Percentiles rank a stretch among this genome's conserved stretches.
phyloP scores from a whole-genome alignment of 331 rosid genomes.

The Acacia pycnantha region DNA sequence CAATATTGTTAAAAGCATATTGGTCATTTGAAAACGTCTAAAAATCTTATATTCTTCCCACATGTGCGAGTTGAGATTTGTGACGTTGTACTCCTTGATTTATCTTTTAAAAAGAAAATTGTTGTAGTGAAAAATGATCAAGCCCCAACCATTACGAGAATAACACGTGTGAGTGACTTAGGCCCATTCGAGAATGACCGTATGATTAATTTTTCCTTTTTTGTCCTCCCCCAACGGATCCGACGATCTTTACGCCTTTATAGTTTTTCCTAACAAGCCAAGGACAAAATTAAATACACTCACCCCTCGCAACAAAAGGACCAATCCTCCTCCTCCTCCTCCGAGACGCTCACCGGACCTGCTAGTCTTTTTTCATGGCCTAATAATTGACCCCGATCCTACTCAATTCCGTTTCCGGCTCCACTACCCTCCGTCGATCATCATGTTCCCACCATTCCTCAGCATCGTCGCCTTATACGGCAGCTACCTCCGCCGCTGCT shows the following conservation, averaged over 20 bases:
- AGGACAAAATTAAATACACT: neutral
- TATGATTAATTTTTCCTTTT: neutral
- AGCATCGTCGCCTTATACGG: conserved; percentile 53
- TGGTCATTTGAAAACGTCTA: no score
- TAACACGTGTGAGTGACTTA: neutral
- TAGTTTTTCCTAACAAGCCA: neutral
- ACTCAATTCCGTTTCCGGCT: neutral
- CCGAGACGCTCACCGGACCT: neutral
- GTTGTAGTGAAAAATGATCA: neutral
- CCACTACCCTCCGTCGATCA: neutral
- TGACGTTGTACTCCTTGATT: no score
- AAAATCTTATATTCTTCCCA: no score
- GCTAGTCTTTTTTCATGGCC: neutral
- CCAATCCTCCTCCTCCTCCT: neutral
- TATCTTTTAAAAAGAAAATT: neutral
- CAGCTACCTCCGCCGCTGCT: conserved; percentile 74
- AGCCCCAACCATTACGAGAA: neutral
- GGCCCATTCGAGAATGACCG: neutral
- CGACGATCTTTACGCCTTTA: neutral
- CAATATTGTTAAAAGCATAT: no score
- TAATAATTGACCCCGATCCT: neutral
- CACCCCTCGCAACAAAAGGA: neutral
- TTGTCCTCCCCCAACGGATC: neutral
- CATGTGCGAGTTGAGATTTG: fast-evolving
- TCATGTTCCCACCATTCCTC: conserved; percentile 58